Evolutionary conservation across 176 grass and related monocot species (phyloP).

Genomic region (Tillandsia fasciculata): DNA sequence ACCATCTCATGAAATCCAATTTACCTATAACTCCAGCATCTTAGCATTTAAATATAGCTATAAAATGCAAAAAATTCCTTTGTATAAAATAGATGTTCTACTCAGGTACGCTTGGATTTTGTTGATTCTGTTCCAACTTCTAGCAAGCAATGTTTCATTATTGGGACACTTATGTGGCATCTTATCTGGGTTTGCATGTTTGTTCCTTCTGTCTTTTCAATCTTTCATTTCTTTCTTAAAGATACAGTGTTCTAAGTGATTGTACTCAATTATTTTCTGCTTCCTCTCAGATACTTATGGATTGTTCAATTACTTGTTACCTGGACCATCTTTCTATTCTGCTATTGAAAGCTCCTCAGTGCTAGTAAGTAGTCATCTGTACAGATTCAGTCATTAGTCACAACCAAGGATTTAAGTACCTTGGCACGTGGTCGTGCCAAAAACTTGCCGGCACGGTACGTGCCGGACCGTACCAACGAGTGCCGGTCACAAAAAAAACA

Average conservation of each 20-base stretch:
- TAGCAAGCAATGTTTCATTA: constrained; percentile 84
- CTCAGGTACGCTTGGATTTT: constrained; percentile 94
- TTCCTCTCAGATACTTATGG: constrained; percentile 60
- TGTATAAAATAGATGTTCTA: constrained; percentile 11
- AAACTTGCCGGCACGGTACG: no score
- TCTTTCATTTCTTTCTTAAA: constrained; percentile 8
- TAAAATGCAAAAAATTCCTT: constrained; percentile 4
- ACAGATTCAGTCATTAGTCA: no score
- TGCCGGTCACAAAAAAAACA: no score
- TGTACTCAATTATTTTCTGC: constrained; percentile 19
- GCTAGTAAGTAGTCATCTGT: constrained; percentile 40
- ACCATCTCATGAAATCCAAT: constrained; percentile 3
- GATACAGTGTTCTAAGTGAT: constrained; percentile 16
- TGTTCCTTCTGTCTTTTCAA: constrained; percentile 41
- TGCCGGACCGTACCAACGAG: no score
- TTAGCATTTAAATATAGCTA: background rate
- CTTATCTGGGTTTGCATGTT: constrained; percentile 97
- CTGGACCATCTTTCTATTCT: constrained; percentile 78
- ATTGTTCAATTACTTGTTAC: constrained; percentile 77
- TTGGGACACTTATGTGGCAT: constrained; percentile 92
- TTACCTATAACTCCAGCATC: background rate
- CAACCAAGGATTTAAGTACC: no score
- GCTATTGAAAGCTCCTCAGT: constrained; percentile 63
- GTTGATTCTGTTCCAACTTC: constrained; percentile 81
- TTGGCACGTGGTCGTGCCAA: no score